These are phyloP conservation scores for Leccinum broughii DNA, from an alignment of 768 basidiomycete species.

Conservation along the genomic window DNA sequence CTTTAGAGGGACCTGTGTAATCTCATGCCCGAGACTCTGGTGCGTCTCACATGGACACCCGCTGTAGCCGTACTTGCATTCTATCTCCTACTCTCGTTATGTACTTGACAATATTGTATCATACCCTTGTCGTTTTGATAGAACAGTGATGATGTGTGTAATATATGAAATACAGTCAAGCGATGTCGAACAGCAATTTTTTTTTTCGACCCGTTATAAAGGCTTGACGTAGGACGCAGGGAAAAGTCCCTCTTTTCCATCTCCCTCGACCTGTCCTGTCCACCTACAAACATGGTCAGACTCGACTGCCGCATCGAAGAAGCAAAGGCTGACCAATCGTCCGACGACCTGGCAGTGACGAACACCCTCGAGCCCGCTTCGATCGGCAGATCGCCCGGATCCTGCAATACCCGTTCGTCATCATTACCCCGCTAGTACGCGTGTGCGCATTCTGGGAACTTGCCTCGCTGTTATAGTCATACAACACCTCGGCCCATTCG, in stretches of 20 bases:
- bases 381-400: slow-evolving; percentile 65
- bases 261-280: slow-evolving; percentile 62
- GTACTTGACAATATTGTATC: slow-evolving; percentile 28
- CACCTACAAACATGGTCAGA: slow-evolving; percentile 47
- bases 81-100: slow-evolving; percentile 36
- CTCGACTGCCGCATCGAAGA: background rate
- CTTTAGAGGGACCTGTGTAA: slow-evolving; percentile 4
- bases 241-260: slow-evolving; percentile 58
- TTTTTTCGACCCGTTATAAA: slow-evolving; percentile 30
- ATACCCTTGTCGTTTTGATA: slow-evolving; percentile 28
- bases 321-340: slow-evolving; percentile 62
- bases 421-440: no score
- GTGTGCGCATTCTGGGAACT: background rate
- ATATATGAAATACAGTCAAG: slow-evolving; percentile 5
- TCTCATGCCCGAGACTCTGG: slow-evolving; percentile 11
- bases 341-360: slow-evolving; percentile 65
- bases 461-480: slow-evolving; percentile 71
- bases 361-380: slow-evolving; percentile 57
- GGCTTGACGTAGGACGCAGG: slow-evolving; percentile 69
- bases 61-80: slow-evolving; percentile 27
- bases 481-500: slow-evolving; percentile 78
- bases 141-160: slow-evolving; percentile 14
- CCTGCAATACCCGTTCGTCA: slow-evolving; percentile 41
- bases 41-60: slow-evolving; percentile 27
- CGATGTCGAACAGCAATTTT: background rate